phyloP scores from a whole-genome alignment of 1,284 basidiomycete genomes.

The Fistulina hepatica region DNA sequence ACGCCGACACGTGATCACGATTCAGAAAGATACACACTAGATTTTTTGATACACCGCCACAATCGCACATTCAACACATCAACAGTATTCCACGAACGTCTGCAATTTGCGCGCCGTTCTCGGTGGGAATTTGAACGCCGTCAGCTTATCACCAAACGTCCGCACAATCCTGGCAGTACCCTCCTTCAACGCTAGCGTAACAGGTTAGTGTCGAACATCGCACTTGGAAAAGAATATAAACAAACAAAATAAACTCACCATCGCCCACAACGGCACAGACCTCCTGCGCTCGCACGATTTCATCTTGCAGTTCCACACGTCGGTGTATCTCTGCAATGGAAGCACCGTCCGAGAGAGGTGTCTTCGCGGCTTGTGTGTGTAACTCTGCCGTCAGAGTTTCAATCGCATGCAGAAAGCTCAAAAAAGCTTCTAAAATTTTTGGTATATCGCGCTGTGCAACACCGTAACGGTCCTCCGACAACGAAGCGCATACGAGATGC shows the following conservation, averaged over 20 bases:
- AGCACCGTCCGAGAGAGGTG: too few relatives aligned
- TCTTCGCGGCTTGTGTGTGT: too few relatives aligned
- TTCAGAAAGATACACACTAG: too few relatives aligned
- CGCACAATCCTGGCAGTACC: slow-evolving; percentile 55
- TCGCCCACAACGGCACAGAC: slow-evolving; percentile 44
- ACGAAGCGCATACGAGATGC: slow-evolving; percentile 57
- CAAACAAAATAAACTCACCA: slow-evolving; percentile 36
- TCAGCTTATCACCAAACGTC: slow-evolving; percentile 66
- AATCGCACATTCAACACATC: slow-evolving; percentile 2
- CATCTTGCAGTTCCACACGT: too few relatives aligned
- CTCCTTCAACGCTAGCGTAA: slow-evolving; percentile 48
- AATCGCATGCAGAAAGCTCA: slow-evolving; percentile 53
- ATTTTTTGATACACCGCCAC: too few relatives aligned
- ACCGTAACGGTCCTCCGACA: slow-evolving; percentile 72
- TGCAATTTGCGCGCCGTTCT: slow-evolving; percentile 55
- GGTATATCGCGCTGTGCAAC: slow-evolving; percentile 78
- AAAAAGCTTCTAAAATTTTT: slow-evolving; percentile 63
- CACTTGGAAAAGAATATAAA: not conserved
- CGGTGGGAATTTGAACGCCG: slow-evolving; percentile 70
- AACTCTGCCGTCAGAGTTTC: slow-evolving; percentile 31
- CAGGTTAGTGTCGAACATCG: slow-evolving; percentile 9
- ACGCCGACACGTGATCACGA: too few relatives aligned
- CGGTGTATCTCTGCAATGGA: too few relatives aligned
- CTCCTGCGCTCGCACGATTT: slow-evolving; percentile 42
- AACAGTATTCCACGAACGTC: slow-evolving; percentile 54